phyloP scores from a whole-genome alignment of 163 green algal species.

The Chloromonas sp. region DNA sequence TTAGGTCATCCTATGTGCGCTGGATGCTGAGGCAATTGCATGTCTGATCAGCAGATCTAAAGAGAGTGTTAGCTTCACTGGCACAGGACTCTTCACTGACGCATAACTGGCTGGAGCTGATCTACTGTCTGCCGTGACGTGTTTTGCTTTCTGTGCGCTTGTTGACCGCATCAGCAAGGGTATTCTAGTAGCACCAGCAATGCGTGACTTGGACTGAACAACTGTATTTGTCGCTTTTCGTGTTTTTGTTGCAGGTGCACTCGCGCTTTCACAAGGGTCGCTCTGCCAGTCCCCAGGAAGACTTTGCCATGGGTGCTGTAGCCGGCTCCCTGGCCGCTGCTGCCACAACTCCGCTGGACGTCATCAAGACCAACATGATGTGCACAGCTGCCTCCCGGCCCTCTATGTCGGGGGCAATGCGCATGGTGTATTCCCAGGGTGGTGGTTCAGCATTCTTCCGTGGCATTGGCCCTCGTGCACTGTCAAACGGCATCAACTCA shows the following conservation, averaged over 20 bases:
- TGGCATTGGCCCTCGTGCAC: constrained; percentile 76
- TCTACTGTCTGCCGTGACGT: no score
- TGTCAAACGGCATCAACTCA: constrained; percentile 92
- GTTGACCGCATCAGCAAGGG: no score
- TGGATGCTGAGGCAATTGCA: no score
- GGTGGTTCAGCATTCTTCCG: constrained; percentile 38
- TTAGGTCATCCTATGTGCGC: no score
- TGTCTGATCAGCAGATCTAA: no score
- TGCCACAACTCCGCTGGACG: constrained; percentile 86
- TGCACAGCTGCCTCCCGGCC: constrained; percentile 71
- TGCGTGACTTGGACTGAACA: no score
- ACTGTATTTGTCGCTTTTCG: no score
- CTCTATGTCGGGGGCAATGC: constrained; percentile 48
- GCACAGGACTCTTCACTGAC: no score
- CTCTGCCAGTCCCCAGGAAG: constrained; percentile 44
- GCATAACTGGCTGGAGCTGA: no score
- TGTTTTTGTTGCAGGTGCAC: background rate
- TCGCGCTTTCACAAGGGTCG: constrained; percentile 2
- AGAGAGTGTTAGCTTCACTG: no score
- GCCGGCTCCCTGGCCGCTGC: constrained; percentile 75
- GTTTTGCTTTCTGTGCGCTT: no score
- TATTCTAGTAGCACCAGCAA: no score
- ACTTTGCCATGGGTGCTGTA: constrained; percentile 84
- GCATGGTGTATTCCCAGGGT: constrained; percentile 20
- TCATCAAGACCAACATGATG: constrained; percentile 98